These are phyloP conservation scores for Phylloporus sp. DNA, from an alignment of 768 basidiomycete species.

Conservation along the genomic window DNA sequence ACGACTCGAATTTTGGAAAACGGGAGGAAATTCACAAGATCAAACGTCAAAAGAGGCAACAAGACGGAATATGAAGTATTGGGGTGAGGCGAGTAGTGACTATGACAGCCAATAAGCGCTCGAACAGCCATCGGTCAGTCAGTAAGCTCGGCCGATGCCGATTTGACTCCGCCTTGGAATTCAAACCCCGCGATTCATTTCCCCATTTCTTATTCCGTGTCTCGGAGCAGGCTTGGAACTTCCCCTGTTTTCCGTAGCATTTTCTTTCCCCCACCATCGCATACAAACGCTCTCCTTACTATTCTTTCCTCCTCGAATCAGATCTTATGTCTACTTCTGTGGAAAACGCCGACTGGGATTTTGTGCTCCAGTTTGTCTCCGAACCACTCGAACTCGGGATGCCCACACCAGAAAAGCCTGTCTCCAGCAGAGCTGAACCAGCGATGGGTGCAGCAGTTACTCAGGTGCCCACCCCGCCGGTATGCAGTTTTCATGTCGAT, in stretches of 20 bases:
- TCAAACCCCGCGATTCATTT: slow-evolving; percentile 11
- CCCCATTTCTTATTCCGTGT: neutral
- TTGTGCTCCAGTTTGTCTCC: slow-evolving; percentile 58
- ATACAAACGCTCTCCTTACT: neutral
- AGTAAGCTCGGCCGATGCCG: slow-evolving; percentile 18
- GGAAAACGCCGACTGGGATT: slow-evolving; percentile 55
- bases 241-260: slow-evolving; percentile 16
- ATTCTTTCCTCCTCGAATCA: neutral
- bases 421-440: slow-evolving; percentile 24
- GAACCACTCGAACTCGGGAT: slow-evolving; percentile 39
- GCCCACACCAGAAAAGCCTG: slow-evolving; percentile 35
- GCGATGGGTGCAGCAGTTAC: slow-evolving; percentile 8
- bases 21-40: slow-evolving; percentile 78
- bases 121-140: too few relatives aligned
- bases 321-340: slow-evolving; percentile 27
- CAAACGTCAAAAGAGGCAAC: slow-evolving; percentile 39
- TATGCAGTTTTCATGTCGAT: slow-evolving; percentile 28
- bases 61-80: neutral
- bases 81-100: too few relatives aligned
- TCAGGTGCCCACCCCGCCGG: slow-evolving; percentile 67
- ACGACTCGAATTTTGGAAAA: slow-evolving; percentile 86
- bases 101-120: too few relatives aligned
- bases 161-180: slow-evolving; percentile 17
- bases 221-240: neutral
- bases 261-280: slow-evolving; percentile 3